These are phyloP conservation scores for Rhododendron ovatum DNA, from an alignment of 148 eudicot species.

Conservation along the genomic window DNA sequence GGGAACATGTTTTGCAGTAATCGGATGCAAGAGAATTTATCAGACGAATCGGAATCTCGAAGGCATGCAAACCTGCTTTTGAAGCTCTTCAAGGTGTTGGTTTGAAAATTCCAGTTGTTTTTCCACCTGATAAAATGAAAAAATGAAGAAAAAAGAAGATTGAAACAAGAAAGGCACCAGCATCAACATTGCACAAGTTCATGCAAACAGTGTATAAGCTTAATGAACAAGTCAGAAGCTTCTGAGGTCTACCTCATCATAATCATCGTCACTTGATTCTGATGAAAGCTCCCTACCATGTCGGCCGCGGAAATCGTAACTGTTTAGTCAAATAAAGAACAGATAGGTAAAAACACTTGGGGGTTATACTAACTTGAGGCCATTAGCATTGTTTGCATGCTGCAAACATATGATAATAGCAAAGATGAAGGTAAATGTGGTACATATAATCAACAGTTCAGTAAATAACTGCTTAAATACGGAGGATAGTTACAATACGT, in stretches of 20 bases:
- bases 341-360: neutral
- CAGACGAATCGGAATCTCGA: neutral
- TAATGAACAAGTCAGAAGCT: constrained; percentile 2
- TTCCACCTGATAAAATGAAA: constrained; percentile 38
- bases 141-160: constrained; percentile 11
- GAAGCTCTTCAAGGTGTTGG: constrained; percentile 59
- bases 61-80: constrained; percentile 55
- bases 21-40: neutral
- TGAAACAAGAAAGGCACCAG: neutral
- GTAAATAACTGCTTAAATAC: neutral
- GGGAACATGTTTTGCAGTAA: neutral
- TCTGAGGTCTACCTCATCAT: constrained; percentile 35
- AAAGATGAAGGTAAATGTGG: neutral
- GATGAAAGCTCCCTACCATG: constrained; percentile 57
- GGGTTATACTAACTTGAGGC: neutral
- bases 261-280: constrained; percentile 44
- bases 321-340: constrained; percentile 22
- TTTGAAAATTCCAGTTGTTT: constrained; percentile 41
- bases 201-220: neutral
- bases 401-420: neutral
- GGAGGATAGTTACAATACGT: neutral
- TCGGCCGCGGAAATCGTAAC: constrained; percentile 40
- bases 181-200: neutral
- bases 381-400: neutral
- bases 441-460: neutral